phyloP scores from a whole-genome alignment of 768 basidiomycete genomes.

The Tulasnella sp. region DNA sequence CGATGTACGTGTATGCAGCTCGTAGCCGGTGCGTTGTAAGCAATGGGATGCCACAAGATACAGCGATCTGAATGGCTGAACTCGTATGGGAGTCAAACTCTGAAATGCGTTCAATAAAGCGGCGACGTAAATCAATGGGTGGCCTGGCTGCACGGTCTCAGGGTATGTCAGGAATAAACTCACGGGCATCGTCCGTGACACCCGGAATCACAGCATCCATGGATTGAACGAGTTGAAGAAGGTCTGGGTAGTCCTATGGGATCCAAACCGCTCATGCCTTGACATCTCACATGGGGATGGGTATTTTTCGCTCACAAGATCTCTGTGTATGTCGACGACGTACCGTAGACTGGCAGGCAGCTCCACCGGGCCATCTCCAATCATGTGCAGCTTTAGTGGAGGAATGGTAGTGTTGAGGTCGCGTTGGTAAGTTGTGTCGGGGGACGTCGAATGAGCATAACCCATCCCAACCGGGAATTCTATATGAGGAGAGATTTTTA shows the following conservation, averaged over 20 bases:
- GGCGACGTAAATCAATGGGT: too few species aligned
- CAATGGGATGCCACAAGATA: conserved; percentile 28
- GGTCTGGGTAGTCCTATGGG: too few species aligned
- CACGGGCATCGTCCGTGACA: too few species aligned
- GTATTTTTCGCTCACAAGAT: conserved; percentile 25
- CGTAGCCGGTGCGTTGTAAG: conserved; percentile 33
- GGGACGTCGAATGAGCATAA: neutral
- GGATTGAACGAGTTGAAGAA: too few species aligned
- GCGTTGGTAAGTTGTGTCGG: neutral
- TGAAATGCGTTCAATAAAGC: too few species aligned
- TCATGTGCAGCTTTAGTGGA: neutral
- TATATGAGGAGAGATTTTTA: neutral
- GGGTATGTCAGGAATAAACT: too few species aligned
- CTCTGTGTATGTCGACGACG: conserved; percentile 29
- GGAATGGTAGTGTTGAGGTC: neutral
- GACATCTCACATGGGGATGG: too few species aligned
- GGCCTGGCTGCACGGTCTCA: too few species aligned
- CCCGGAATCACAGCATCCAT: too few species aligned
- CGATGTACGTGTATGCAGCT: conserved; percentile 31
- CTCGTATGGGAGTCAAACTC: neutral
- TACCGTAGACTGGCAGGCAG: conserved; percentile 31
- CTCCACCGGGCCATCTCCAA: neutral
- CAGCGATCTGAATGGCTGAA: neutral
- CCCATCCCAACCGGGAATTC: neutral
- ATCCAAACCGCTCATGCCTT: too few species aligned